Evolutionary conservation across 73 alveolate genomes (phyloP), one percentile per base, ranked within the genome.

Genomic region (Tetrahymena borealis): DNA sequence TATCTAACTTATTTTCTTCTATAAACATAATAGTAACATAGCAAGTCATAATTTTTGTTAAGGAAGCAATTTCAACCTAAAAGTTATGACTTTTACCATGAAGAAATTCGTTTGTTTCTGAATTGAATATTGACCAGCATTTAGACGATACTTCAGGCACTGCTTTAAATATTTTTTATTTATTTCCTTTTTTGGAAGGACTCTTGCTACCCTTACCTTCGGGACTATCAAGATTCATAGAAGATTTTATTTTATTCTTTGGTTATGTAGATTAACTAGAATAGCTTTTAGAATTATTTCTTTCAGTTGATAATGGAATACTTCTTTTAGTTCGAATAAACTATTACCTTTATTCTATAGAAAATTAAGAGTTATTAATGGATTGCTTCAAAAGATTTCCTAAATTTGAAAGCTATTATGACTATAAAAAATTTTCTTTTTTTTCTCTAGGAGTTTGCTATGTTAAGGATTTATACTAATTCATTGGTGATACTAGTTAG

Each of bases 31-130:
- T 38, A 16, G 95, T 85, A 5, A 92, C 91, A 35, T 85, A 93
- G 78, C 95, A 93, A 39, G 95, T 93, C 95, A 93, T 93, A 16
- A 93, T 85, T 32, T 93, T 93, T 31, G 95, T 93, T 12, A 93
- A 39, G 38, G 93, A 79, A 32, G 95, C 95, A 10, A 93, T 90
- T 33, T 93, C 95, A 5, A 60, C 85, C 28, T 60, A 35, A 60
- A 60, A 60, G 28, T 60, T 60, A 1, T 60, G 35, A 28, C 35
- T 60, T 28, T 60, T 60, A 2, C 85, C 85, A 20, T 24, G 28
- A 24, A 60, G 9, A n/a, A 60, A 20, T n/a, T 60, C 85, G 28
- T 60, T 60, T 60, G 85, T 60, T 3, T 60, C 38, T 60, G 85
- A 60, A 60, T 60, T 60, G 28, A 60, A 60, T 4, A 60, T 18